These are phyloP conservation scores for Mycena belliarum DNA, from an alignment of 768 basidiomycete species.

Conservation along the genomic window DNA sequence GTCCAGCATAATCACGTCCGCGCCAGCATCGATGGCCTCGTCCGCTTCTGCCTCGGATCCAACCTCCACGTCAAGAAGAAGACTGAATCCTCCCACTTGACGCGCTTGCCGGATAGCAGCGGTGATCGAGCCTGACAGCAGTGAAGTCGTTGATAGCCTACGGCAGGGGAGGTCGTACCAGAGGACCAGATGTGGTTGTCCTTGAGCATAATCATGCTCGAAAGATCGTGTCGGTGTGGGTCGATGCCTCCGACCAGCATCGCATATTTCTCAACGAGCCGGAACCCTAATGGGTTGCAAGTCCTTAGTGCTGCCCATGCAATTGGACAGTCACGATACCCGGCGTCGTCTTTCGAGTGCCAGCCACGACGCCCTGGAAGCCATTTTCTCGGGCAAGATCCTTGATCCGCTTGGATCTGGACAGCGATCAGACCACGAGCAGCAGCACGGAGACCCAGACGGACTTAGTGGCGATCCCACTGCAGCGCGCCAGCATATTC, in stretches of 20 bases:
- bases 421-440: conserved; percentile 3
- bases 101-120: conserved; percentile 85
- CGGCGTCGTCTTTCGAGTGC: conserved; percentile 96
- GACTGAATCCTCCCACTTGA: conserved; percentile 86
- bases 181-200: conserved; percentile 99
- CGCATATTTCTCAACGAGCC: conserved; percentile 96
- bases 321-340: conserved; percentile 39
- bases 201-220: conserved; percentile 99
- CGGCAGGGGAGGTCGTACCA: conserved; percentile 45
- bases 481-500: conserved; percentile 92
- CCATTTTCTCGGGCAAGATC: conserved; percentile 77
- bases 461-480: conserved; percentile 94
- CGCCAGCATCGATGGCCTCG: conserved; percentile 96
- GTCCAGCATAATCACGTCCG: conserved; percentile 94
- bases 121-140: conserved; percentile 77
- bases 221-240: conserved; percentile 93
- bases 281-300: conserved; percentile 60
- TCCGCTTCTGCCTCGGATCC: conserved; percentile 86
- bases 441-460: conserved; percentile 24
- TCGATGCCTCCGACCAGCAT: conserved; percentile 99
- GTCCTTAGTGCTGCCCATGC: conserved; percentile 1
- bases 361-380: conserved; percentile 87
- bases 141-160: conserved; percentile 9
- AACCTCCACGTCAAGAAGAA: conserved; percentile 93
- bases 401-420: conserved; percentile 80